Evolutionary conservation across 768 basidiomycete genomes (phyloP).

Genomic region (Lactarius vividus): DNA sequence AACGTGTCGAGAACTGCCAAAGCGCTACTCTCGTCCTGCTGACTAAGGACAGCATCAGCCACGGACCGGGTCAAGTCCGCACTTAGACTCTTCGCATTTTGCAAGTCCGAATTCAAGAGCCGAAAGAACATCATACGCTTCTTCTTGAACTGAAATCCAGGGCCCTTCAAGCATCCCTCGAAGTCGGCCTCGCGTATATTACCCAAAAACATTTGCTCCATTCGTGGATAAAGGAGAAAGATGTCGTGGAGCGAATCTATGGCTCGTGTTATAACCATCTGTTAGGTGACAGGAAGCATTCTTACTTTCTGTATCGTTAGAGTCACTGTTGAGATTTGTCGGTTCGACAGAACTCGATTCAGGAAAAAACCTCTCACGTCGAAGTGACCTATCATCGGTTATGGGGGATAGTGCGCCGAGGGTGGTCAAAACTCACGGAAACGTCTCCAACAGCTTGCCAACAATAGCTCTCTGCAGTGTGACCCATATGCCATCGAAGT

Average conservation of each 20-base stretch:
- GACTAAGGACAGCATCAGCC: not conserved
- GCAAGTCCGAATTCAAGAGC: not conserved
- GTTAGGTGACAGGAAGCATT: not conserved
- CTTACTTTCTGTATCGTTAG: not conserved
- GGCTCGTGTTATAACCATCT: not conserved
- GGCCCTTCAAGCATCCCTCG: not conserved
- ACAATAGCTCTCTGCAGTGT: not conserved
- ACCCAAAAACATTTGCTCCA: not conserved
- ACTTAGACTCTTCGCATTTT: not conserved
- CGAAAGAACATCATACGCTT: slow-evolving; percentile 4
- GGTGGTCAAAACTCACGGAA: slow-evolving; percentile 5
- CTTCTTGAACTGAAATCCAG: slow-evolving; percentile 9
- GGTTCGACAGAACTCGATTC: not conserved
- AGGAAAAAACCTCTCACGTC: slow-evolving; percentile 4
- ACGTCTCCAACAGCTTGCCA: not conserved
- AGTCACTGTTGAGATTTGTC: not conserved
- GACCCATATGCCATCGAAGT: not conserved
- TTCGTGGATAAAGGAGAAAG: not conserved
- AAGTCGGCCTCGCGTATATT: not conserved
- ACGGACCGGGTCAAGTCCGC: not conserved
- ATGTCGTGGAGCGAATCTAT: slow-evolving; percentile 1
- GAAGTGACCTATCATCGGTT: slow-evolving; percentile 4
- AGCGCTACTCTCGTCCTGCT: no score
- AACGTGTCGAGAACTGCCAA: not conserved
- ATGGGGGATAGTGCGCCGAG: not conserved